Evolutionary conservation across 805 yeast species (phyloP).

Genomic region (Candida jianshihensis): DNA sequence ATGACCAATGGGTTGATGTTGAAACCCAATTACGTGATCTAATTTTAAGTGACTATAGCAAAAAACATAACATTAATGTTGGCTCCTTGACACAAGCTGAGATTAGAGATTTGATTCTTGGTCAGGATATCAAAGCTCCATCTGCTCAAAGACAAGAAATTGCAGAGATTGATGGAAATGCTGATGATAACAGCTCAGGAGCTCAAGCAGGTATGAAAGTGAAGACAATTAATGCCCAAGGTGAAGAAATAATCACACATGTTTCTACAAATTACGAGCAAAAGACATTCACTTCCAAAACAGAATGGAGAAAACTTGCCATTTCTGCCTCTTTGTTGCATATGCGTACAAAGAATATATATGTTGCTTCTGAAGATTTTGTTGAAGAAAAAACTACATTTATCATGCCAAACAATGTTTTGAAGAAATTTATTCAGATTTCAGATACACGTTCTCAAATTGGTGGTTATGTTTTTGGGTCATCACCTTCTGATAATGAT

Average conservation of each 20-base stretch:
- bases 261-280: slow-evolving; percentile 88
- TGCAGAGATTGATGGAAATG: slow-evolving; percentile 59
- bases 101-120: slow-evolving; percentile 87
- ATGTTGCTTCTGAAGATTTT: slow-evolving; percentile 62
- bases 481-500: slow-evolving; percentile 63
- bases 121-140: slow-evolving; percentile 90
- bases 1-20: slow-evolving; percentile 88
- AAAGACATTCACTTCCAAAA: slow-evolving; percentile 69
- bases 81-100: slow-evolving; percentile 88
- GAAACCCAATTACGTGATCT: slow-evolving; percentile 85
- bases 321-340: slow-evolving; percentile 69
- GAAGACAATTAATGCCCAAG: slow-evolving; percentile 84
- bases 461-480: slow-evolving; percentile 76
- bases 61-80: slow-evolving; percentile 77
- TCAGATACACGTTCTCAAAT: slow-evolving; percentile 78
- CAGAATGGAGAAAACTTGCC: slow-evolving; percentile 89
- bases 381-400: slow-evolving; percentile 55
- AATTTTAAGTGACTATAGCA: slow-evolving; percentile 78
- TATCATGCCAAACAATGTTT: slow-evolving; percentile 74
- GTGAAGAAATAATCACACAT: slow-evolving; percentile 92
- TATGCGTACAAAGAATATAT: slow-evolving; percentile 68
- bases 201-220: slow-evolving; percentile 54
- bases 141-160: slow-evolving; percentile 80
- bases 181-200: slow-evolving; percentile 30
- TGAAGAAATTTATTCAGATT: slow-evolving; percentile 70